These are phyloP conservation scores for Ilyonectria sp. DNA, from an alignment of 2,329 filamentous ascomycete species.

Conservation along the genomic window DNA sequence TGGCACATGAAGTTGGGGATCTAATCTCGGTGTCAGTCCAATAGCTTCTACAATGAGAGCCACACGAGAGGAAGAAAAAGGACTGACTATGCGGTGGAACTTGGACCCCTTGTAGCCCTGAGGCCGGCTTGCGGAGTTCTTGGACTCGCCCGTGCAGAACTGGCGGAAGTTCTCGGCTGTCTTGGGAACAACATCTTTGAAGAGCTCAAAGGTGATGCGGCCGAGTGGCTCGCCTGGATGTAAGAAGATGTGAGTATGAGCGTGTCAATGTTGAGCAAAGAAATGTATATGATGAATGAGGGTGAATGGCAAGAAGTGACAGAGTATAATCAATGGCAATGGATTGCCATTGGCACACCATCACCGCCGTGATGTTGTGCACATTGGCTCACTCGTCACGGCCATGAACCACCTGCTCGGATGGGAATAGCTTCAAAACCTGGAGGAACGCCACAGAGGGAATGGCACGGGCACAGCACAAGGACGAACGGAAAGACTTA, in stretches of 20 bases:
- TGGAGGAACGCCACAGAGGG: conserved; percentile 4
- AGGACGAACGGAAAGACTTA: conserved; percentile 51
- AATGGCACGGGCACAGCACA: conserved; percentile 4
- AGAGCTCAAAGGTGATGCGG: conserved; percentile 91
- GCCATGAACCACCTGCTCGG: neutral
- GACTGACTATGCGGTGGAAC: conserved; percentile 90
- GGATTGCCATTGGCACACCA: neutral
- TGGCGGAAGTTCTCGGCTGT: conserved; percentile 98
- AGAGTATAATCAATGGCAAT: neutral
- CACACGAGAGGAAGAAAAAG: conserved; percentile 6
- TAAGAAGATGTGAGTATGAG: neutral
- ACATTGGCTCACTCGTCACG: neutral
- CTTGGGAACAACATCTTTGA: conserved; percentile 85
- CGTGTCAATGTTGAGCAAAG: neutral
- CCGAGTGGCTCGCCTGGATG: conserved; percentile 85
- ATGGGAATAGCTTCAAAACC: conserved; percentile 26
- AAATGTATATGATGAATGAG: neutral
- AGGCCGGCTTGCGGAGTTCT: conserved; percentile 81
- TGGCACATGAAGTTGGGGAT: conserved; percentile 99
- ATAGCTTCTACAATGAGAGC: neutral
- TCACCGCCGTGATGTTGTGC: neutral
- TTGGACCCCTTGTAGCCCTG: conserved; percentile 96
- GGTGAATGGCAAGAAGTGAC: neutral
- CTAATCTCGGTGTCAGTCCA: conserved; percentile 59
- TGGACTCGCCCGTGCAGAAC: conserved; percentile 95